A percentile compares a stretch with the other conserved stretches of the same genome.
These are phyloP conservation scores for Suillus occidentalis DNA, from an alignment of 768 basidiomycete species.

Conservation along the genomic window DNA sequence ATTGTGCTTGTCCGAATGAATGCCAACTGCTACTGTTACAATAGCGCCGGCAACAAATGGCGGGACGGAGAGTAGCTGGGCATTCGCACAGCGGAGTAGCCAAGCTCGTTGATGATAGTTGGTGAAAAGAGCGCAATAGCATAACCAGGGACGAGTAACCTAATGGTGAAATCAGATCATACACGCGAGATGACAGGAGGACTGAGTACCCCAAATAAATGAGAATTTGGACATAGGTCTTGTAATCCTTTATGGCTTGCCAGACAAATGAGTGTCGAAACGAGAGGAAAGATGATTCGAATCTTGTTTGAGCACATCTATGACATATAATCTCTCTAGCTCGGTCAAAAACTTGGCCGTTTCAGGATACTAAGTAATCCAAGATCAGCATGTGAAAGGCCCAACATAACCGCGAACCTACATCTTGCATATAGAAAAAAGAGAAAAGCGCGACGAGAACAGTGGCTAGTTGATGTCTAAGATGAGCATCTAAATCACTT, in stretches of 20 bases:
- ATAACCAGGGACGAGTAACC: constrained; percentile 46
- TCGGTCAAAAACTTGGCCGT: constrained; percentile 56
- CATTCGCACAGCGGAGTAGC: constrained; percentile 51
- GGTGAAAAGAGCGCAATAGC: constrained; percentile 51
- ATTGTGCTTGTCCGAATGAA: constrained; percentile 42
- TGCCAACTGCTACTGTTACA: constrained; percentile 41
- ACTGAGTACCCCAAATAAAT: constrained; percentile 42
- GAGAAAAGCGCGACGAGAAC: constrained; percentile 18
- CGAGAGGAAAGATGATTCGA: constrained; percentile 44
- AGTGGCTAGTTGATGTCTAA: constrained; percentile 18
- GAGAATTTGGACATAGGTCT: constrained; percentile 33
- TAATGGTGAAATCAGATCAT: constrained; percentile 15
- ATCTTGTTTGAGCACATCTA: constrained; percentile 45
- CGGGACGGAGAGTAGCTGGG: constrained; percentile 49
- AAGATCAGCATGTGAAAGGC: not conserved
- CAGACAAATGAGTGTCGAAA: constrained; percentile 45
- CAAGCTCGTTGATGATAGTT: constrained; percentile 49
- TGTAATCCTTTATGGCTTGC: constrained; percentile 50
- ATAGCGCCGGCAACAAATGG: constrained; percentile 49
- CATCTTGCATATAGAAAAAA: constrained; percentile 57
- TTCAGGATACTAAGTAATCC: constrained; percentile 47
- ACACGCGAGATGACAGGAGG: constrained; percentile 7
- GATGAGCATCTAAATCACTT: not conserved
- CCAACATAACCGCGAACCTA: constrained; percentile 21
- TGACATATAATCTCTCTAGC: constrained; percentile 39